Percentiles rank a stretch among this genome's conserved stretches.
Evolutionary conservation across 2,329 filamentous ascomycete species (phyloP).

Genomic region (Neonectria coccinea): DNA sequence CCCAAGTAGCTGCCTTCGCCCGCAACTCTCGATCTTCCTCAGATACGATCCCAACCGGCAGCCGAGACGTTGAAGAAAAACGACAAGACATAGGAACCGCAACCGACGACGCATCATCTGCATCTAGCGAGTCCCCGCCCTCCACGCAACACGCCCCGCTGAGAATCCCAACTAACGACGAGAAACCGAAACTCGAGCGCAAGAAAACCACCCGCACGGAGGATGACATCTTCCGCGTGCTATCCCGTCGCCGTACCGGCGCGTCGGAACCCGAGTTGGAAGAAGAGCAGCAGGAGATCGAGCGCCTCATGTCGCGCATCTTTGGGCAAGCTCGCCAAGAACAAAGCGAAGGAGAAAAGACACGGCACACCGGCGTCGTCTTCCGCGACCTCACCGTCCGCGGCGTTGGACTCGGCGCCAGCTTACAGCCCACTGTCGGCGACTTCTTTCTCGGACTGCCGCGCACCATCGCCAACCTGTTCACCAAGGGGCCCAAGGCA

Average conservation of each 20-base stretch:
- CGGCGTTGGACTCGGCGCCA: constrained; percentile 74
- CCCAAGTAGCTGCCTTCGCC: neutral
- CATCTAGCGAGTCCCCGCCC: constrained; percentile 18
- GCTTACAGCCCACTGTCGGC: constrained; percentile 65
- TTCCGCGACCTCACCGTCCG: constrained; percentile 79
- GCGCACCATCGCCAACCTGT: constrained; percentile 57
- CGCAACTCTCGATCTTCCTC: neutral
- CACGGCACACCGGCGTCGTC: constrained; percentile 75
- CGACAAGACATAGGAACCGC: neutral
- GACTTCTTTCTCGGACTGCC: constrained; percentile 71
- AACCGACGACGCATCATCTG: constrained; percentile 11
- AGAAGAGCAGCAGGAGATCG: constrained; percentile 62
- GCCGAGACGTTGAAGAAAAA: neutral
- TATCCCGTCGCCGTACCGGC: constrained; percentile 61
- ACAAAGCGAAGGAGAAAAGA: constrained; percentile 76
- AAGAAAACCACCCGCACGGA: constrained; percentile 54
- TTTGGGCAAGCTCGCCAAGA: constrained; percentile 74
- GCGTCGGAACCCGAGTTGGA: constrained; percentile 52
- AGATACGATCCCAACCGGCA: neutral
- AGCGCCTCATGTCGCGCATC: constrained; percentile 75
- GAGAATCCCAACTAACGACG: constrained; percentile 36
- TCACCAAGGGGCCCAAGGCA: constrained; percentile 65
- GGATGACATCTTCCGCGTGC: constrained; percentile 62
- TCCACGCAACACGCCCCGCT: constrained; percentile 44
- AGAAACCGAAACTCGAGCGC: constrained; percentile 38